Base-by-base conservation (phyloP, 169 alveolate genomes). In the Neospora caninum region DNA sequence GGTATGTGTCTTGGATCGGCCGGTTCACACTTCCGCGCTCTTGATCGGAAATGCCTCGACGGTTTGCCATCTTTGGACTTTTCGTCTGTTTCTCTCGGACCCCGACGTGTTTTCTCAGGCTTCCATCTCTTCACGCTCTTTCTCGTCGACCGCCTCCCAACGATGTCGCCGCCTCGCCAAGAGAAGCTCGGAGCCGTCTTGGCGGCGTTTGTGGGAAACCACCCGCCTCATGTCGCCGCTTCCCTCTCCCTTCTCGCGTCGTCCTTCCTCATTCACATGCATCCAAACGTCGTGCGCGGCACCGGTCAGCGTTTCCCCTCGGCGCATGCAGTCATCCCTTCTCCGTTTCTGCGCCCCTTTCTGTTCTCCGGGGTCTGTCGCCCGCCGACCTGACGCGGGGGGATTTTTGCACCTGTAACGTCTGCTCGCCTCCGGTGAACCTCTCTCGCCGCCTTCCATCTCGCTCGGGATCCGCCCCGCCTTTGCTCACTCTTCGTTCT, bases 81-180 rank as follows among this genome's bases (percentile, higher is more conserved):
- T 49, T 49, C 58, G 58, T 49, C 13, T 49, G 22, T 49, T 13
- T 49, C 58, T 49, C 58, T 49, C 58, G 4, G 22, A 4, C 58
- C 13, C 58, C 58, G 22, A 7, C 58, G 4, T 34, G 22, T 22
- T 31, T 41, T 20, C 39, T 22, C 67, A 82, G 89, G 89, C 64
- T 82, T 82, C 38, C 64, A 82, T 39, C 67, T 82, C 43, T 29
- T 82, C 43, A 42, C 89, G n/a, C 64, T 82, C 7, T 82, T 41
- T 43, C 34, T 82, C 18, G 27, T 41, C 39, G 89, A 82, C 41
- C 53, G 67, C 38, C 34, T 82, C 39, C 64, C 89, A 34, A 9
- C 53, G 41, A 38, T 82, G 89, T 43, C 89, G 25, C 67, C 41
- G 67, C 53, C 38, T 7, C 53, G 41, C 29, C 67, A 82, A 34